These are phyloP conservation scores for Fusarium aywerte DNA, from an alignment of 2,329 filamentous ascomycete genomes.

Conservation along the genomic window DNA sequence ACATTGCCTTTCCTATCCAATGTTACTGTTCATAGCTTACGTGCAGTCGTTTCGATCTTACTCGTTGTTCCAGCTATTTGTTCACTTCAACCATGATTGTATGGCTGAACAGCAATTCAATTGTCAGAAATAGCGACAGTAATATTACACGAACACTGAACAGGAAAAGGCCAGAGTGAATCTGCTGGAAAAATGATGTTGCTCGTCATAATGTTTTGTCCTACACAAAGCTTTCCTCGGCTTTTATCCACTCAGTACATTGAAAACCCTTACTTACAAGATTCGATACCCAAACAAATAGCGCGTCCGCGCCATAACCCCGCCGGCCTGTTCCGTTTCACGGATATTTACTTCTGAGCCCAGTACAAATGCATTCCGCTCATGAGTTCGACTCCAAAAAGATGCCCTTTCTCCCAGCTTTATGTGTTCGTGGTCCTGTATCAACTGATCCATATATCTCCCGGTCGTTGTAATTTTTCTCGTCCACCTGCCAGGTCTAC, in stretches of 20 bases:
- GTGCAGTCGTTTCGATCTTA: not conserved
- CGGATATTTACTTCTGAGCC: constrained; percentile 22
- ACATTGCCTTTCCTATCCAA: not conserved
- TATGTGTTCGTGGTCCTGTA: constrained; percentile 18
- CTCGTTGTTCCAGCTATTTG: not conserved
- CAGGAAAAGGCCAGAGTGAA: not conserved
- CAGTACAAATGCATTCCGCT: constrained; percentile 35
- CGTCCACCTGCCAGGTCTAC: constrained; percentile 25
- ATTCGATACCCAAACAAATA: constrained; percentile 27
- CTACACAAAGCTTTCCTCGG: constrained; percentile 10
- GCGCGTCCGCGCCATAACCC: constrained; percentile 20
- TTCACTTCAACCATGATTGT: not conserved
- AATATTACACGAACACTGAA: not conserved
- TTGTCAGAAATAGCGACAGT: not conserved
- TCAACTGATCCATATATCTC: constrained; percentile 5
- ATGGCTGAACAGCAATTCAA: not conserved
- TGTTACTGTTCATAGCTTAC: not conserved
- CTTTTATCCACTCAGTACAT: constrained; percentile 23
- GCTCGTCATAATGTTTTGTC: constrained; percentile 1
- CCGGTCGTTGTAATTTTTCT: not conserved
- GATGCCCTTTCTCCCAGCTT: constrained; percentile 25
- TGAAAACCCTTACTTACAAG: constrained; percentile 24
- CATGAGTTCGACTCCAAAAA: constrained; percentile 35
- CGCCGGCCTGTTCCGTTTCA: constrained; percentile 11
- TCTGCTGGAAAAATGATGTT: not conserved